Conservation (phyloP, 1,284 basidiomycete genomes). For the Cutaneotrichosporon sp. region DNA sequence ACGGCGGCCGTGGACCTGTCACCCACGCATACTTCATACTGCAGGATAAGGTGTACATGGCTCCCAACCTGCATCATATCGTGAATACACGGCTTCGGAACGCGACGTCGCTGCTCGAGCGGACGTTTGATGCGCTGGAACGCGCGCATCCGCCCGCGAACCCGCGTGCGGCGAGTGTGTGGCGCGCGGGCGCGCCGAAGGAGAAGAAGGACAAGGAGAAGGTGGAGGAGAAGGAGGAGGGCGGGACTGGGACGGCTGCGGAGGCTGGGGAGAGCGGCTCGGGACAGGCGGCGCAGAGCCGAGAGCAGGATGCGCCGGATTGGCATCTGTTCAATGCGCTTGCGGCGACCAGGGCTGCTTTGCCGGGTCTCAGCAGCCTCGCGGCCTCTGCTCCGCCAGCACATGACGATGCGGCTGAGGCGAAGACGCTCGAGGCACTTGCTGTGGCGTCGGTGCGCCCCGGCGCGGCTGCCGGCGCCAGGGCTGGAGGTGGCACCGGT, state of each 20-base stretch:
- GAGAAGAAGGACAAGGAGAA: background rate
- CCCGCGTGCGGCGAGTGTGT: conserved; percentile 33
- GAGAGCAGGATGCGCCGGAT: conserved; percentile 19
- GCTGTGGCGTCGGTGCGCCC: conserved; percentile 6
- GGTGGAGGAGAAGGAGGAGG: background rate
- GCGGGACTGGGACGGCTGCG: background rate
- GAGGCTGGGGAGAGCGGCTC: background rate
- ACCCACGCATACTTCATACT: conserved; percentile 40
- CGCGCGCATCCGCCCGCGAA: conserved; percentile 36
- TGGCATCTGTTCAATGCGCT: conserved; percentile 40
- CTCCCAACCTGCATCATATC: conserved; percentile 36
- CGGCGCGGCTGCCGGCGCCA: background rate
- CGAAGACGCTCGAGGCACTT: conserved; percentile 9
- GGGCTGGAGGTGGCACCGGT: no score
- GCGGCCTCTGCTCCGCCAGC: conserved; percentile 13
- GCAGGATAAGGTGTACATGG: conserved; percentile 40
- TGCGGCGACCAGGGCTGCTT: conserved; percentile 24
- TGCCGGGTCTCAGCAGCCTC: conserved; percentile 23
- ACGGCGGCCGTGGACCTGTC: conserved; percentile 27
- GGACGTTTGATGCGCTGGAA: conserved; percentile 32
- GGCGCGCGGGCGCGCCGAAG: conserved; percentile 22
- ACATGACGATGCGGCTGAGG: conserved; percentile 16
- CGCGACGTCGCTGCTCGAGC: conserved; percentile 30
- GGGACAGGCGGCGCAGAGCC: background rate
- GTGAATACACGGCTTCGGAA: conserved; percentile 30